Base-by-base conservation (phyloP, 306 rosid species). In the Ormosia semicastrata region DNA sequence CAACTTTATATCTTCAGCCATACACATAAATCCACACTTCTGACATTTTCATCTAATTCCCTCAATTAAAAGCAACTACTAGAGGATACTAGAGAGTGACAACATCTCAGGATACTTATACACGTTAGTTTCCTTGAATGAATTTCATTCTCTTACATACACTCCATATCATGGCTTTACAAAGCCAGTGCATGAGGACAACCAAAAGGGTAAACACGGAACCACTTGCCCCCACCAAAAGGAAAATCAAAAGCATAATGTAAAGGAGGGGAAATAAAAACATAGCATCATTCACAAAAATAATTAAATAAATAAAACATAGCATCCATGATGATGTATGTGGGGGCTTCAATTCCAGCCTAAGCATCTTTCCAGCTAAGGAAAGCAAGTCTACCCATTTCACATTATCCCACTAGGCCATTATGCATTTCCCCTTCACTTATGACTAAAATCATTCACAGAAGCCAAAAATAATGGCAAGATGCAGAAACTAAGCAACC, bases 361-460 rank as follows among this genome's bases (percentile, higher is more conserved):
- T 65, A 66, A 65, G 81, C 83, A 34, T 81, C 88, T 87, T 87
- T 87, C 86, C 88, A 87, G 90, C 40, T 73, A 84, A 84, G 86
- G 82, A 81, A 72, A 60, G 53, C 83, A 62, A 69, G 2, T 40
- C 44, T 62, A 68, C 34, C 75, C 18, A 78, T 72, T 78, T 15
- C 75, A 76, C 74, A 49, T 46, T 60, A 85, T 71, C 57, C 75
- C 54, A 77, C 75, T 77, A 24, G 43, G 36, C 24, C 24, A 24
- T 24, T 24, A 24, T 24, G 24, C 24, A 73, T 72, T 73, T 65
- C 64, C 75, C 84, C 71, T 67, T 75, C 78, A 80, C 78, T 73
- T 52, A 60, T 58, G 69, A 43, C 76, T 70, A 81, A 49, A 49
- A 71, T 65, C 83, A 81, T 76, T 85, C 79, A 75, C 9, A 32